Percentiles rank a stretch among this genome's conserved stretches.
phyloP scores from a whole-genome alignment of 2,329 filamentous ascomycete species.

The Mycosphaerella sp. region DNA sequence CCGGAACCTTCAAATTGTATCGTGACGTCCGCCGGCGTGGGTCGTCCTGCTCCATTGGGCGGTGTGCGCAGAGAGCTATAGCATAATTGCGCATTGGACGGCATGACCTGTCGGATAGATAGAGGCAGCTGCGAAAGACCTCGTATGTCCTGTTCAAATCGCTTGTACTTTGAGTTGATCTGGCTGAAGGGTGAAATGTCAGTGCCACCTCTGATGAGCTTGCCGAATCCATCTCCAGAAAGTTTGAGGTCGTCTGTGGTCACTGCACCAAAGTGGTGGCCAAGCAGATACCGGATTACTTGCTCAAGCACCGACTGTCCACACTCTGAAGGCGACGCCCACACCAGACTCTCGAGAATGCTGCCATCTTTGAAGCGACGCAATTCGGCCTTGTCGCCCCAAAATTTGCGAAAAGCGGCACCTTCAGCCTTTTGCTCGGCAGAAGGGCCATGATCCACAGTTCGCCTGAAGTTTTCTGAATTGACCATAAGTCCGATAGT shows the following conservation, averaged over 20 bases:
- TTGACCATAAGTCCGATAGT: conserved; percentile 66
- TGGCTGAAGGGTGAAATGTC: conserved; percentile 56
- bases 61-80: conserved; percentile 60
- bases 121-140: conserved; percentile 76
- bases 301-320: conserved; percentile 66
- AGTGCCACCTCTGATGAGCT: conserved; percentile 36
- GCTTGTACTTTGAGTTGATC: conserved; percentile 62
- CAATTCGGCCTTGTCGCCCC: conserved; percentile 89
- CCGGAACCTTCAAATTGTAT: conserved; percentile 90
- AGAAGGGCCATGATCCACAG: conserved; percentile 80
- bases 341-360: conserved; percentile 86
- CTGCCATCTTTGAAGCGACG: conserved; percentile 92
- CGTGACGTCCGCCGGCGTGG: conserved; percentile 64
- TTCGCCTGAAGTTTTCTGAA: conserved; percentile 61
- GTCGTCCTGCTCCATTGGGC: conserved; percentile 42
- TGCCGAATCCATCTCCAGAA: conserved; percentile 42
- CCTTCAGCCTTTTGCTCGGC: conserved; percentile 82
- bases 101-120: conserved; percentile 72
- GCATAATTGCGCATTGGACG: conserved; percentile 65
- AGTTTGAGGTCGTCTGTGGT: conserved; percentile 44
- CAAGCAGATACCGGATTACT: conserved; percentile 66
- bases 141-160: conserved; percentile 70
- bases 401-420: conserved; percentile 77
- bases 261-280: conserved; percentile 59
- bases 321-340: conserved; percentile 54